Base-by-base conservation (phyloP, 352 stramenopile species). In the Ophiocytium majus region DNA sequence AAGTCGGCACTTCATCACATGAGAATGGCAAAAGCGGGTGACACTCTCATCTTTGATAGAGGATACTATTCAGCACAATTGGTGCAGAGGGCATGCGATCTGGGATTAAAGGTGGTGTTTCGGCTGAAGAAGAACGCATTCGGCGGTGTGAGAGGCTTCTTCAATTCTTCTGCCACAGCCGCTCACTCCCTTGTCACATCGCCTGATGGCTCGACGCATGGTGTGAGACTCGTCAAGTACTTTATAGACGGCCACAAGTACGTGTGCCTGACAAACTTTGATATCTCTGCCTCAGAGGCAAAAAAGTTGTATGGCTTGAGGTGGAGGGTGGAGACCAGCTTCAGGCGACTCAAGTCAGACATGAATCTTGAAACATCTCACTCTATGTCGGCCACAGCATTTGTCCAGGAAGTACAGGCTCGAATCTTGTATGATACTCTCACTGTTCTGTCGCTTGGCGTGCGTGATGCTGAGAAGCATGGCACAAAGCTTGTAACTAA, bases 1-100 rank as follows among this genome's bases (percentile, higher is more conserved):
- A 83, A 32, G 1, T 63, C 80, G 33, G 80, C 80, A 17, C 31
- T 17, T 17, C 5, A 76, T 5, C 28, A 78, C 50, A 0, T 80
- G 14, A n/a, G 80, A 79, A 36, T 36, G 36, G 10, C 64, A 32
- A 31, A 57, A 33, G 35, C 49, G 80, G 80, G 80, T 34, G 80
- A 83, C 19, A 83, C 49, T 0, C 0, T 83, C 17, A n/a, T 83
- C 10, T 83, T 83, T 0, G 50, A 83, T n/a, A 34, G 80, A 83
- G 64, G 64, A 0, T 83, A 83, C 31, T 83, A 83, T 9, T 83
- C 80, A 17, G 5, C 5, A 5, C 5, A 5, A 76, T 10, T 76
- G 5, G 5, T 76, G 5, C 5, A 76, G 31, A 37, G 34, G 5
- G 64, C 64, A 76, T 37, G 34, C 17, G 34, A 37, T 5, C 5